Evolutionary conservation across 2,329 filamentous ascomycete genomes (phyloP).

Genomic region (Aspergillus carbonarius): DNA sequence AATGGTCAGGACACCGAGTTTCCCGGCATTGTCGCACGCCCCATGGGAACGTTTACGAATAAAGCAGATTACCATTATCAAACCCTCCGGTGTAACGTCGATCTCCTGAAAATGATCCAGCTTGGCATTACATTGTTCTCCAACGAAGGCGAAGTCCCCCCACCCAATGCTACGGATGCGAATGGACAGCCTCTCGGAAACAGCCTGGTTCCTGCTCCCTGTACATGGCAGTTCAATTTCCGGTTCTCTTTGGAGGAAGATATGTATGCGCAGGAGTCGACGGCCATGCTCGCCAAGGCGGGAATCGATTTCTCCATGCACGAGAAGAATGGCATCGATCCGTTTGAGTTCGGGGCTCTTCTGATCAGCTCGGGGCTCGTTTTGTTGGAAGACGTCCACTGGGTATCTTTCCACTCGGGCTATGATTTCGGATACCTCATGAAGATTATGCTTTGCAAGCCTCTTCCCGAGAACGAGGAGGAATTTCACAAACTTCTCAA

Average conservation of each 20-base stretch:
- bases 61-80: conserved; percentile 99
- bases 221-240: conserved; percentile 99
- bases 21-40: conserved; percentile 92
- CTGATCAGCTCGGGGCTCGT: conserved; percentile 91
- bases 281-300: conserved; percentile 82
- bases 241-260: conserved; percentile 91
- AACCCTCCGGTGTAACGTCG: conserved; percentile 93
- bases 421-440: conserved; percentile 98
- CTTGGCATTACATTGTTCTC: conserved; percentile 93
- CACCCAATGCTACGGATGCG: conserved; percentile 61
- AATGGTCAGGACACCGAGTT: conserved; percentile 84
- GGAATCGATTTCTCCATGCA: conserved; percentile 90
- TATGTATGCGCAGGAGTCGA: conserved; percentile 97
- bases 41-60: conserved; percentile 89
- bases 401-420: conserved; percentile 96
- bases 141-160: conserved; percentile 81
- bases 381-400: conserved; percentile 82
- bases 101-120: conserved; percentile 96
- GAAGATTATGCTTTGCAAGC: conserved; percentile 82
- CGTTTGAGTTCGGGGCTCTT: conserved; percentile 80
- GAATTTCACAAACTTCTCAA: conserved; percentile 87
- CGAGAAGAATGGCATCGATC: conserved; percentile 86
- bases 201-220: conserved; percentile 65
- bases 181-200: conserved; percentile 52
- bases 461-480: conserved; percentile 82